phyloP scores from a whole-genome alignment of 148 eudicot species.

The Rhododendron ovatum region DNA sequence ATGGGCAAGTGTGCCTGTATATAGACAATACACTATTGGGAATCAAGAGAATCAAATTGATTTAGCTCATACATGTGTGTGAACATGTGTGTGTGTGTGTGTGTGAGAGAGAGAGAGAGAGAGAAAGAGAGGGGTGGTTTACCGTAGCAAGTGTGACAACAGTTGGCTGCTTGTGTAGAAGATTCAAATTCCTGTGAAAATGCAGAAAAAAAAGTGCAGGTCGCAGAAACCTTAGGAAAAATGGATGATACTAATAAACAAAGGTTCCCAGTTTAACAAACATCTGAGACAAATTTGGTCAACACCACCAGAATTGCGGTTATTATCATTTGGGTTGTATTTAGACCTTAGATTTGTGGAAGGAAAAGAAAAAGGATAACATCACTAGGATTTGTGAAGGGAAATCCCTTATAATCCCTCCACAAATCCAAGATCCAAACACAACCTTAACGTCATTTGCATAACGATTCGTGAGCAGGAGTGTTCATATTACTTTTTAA shows the following conservation, averaged over 20 bases:
- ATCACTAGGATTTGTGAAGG: not conserved
- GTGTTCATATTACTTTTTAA: conserved; percentile 57
- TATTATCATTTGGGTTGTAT: not conserved
- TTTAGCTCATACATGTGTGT: not conserved
- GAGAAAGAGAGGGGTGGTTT: conserved; percentile 16
- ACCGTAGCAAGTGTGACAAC: conserved; percentile 65
- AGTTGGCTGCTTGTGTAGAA: conserved; percentile 57
- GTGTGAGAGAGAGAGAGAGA: not conserved
- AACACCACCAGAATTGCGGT: not conserved
- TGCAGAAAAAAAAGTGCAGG: not conserved
- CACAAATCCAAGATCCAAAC: not conserved
- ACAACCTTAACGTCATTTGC: not conserved
- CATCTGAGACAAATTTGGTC: not conserved
- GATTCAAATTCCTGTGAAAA: conserved; percentile 59
- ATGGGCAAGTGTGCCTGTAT: not conserved
- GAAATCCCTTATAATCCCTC: not conserved
- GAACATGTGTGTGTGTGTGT: not conserved
- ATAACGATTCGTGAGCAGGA: not conserved
- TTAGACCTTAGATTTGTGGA: not conserved
- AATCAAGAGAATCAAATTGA: not conserved
- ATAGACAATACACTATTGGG: not conserved
- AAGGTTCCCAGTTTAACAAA: not conserved
- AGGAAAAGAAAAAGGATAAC: not conserved
- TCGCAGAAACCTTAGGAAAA: not conserved
- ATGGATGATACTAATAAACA: not conserved